Evolutionary conservation across 1,139 yeast species (phyloP), one percentile per base, ranked within the genome.

Genomic region (Suhomyces panamericanus): DNA sequence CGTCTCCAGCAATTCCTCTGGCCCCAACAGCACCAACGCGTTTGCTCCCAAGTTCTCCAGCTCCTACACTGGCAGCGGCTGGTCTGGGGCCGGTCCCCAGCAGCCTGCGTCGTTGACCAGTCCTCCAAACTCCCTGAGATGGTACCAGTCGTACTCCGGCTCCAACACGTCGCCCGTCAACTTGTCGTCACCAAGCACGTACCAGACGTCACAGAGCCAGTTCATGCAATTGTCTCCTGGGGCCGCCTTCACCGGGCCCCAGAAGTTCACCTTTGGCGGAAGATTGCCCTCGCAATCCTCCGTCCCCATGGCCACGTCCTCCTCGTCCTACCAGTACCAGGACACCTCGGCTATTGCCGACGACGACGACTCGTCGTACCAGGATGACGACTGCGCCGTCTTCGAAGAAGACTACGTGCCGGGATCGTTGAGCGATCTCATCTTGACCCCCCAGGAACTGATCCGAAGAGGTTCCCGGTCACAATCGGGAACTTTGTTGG

Each of bases 391-490:
- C n/a, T 59, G 56, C 27, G 63, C 55, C 15, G 59, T 75, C 15
- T 77, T 72, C 55, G 85, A 77, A 48, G 90, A 86, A 52, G 95
- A 87, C 57, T 85, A 80, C 55, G 87, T 88, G 2, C 96, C 96
- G 2, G 82, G 84, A 1, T 78, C 89, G 20, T 67, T 88, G 35
- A 78, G 83, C 15, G 95, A 87, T 54, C 68, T 87, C 43, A 69
- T 74, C 17, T 67, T 88, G 39, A 87, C 96, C 1, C 95, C 95
- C 0, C 88, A 83, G 54, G 95, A 88, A 59, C 66, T 85, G 26
- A 67, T 68, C 49, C 69, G 95, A 48, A 72, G 95, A 39, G 84
- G 78, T 49, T 82, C 89, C 6, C 68, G 86, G 42, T 75, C 78
- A 8, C 78, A 74, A 49, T 69, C 75, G 34, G 80, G 79, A 2